Evolutionary conservation across 2,329 filamentous ascomycete genomes (phyloP), one percentile per base, ranked within the genome.

Genomic region (Byssoonygena ceratinophila): DNA sequence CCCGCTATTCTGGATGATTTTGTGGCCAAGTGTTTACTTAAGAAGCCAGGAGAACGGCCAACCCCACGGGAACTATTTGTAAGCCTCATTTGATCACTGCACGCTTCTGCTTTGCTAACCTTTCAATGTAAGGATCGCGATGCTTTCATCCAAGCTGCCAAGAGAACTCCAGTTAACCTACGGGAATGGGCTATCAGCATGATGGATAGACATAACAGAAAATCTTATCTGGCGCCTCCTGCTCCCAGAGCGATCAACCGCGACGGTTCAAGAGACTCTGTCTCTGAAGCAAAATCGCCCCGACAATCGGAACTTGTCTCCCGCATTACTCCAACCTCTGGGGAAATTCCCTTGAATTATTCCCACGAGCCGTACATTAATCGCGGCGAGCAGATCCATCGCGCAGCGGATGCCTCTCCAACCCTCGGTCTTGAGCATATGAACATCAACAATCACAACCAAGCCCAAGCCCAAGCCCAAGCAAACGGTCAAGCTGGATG

Each of bases 151-250:
- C 89, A 95, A 70, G 92, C 92, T 50, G 92, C 92, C 46, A 97
- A 97, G 74, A 82, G 91, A 60, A 98, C 92, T 0, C 92, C 92
- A 0, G 92, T 98, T 47, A 85, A 98, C 66, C 77, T 98, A 31
- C 82, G 86, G 68, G 87, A 89, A 57, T 98, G 92, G 92, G 91
- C 92, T 20, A 82, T 94, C 46, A 83, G 87, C 62, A 80, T 97
- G 76, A 91, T 97, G 81, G 90, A 96, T 66, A 82, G 84, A 61
- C 87, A 96, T 69, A 95, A 96, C 69, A 87, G 92, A 66, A 95
- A 94, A 69, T 95, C 90, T 25, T 91, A 96, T 66, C 78, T 96
- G 34, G 86, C 83, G 14, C 88, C 89, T 31, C 87, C 89, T 0
- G 80, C 85, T 7, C 87, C 86, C 1, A 83, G 87, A 64, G 84